Percentiles rank a stretch among this genome's conserved stretches.
Conservation (phyloP, 805 yeast genomes). For the Pichia pseudocactophila region DNA sequence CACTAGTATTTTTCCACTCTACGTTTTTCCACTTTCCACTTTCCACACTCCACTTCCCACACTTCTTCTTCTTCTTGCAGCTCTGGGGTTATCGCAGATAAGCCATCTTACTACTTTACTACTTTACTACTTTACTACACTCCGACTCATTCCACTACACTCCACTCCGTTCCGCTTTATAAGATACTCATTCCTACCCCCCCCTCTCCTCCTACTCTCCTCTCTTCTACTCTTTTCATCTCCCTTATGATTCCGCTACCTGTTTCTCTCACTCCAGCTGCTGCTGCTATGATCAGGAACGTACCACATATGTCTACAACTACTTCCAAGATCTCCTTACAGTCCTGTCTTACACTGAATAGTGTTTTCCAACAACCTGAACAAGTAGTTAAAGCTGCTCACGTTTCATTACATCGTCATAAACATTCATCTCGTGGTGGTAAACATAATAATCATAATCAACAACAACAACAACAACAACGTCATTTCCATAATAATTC, state of each 20-base stretch:
- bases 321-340: slow-evolving; percentile 12
- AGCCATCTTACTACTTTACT: background rate
- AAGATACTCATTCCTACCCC: background rate
- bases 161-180: background rate
- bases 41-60: too few species aligned
- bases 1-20: too few species aligned
- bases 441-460: background rate
- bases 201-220: background rate
- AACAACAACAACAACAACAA: too few species aligned
- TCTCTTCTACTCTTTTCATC: too few species aligned
- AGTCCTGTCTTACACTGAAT: slow-evolving; percentile 17
- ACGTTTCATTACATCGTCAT: too few species aligned
- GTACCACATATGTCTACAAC: slow-evolving; percentile 13
- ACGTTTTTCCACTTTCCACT: too few species aligned
- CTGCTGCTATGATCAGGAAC: slow-evolving; percentile 15
- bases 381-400: too few species aligned
- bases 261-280: background rate
- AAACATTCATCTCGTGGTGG: too few species aligned
- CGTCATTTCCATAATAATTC: too few species aligned
- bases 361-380: slow-evolving; percentile 16
- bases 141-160: background rate
- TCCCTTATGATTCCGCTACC: background rate
- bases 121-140: too few species aligned
- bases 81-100: background rate
- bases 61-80: too few species aligned